A percentile compares a stretch with the other conserved stretches of the same genome.
Evolutionary conservation across 257 asterid genomes (phyloP).

Genomic region (Nicotiana knightiana): DNA sequence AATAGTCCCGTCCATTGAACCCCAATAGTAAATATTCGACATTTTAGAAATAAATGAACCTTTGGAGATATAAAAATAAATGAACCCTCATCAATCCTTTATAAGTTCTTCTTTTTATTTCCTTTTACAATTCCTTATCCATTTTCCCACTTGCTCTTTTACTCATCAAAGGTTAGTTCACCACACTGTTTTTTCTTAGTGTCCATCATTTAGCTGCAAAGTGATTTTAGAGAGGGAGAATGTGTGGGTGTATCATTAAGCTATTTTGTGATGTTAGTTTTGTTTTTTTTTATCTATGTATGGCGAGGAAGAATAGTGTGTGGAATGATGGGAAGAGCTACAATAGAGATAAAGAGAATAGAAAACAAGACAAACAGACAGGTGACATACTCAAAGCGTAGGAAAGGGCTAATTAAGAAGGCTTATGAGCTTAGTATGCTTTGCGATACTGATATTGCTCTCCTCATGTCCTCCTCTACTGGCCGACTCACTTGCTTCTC

Average conservation of each 20-base stretch:
- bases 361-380: neutral
- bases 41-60: neutral
- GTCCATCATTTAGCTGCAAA: neutral
- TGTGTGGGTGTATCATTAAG: neutral
- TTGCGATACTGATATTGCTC: neutral
- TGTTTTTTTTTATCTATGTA: neutral
- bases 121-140: neutral
- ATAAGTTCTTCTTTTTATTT: neutral
- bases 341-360: conserved; percentile 7
- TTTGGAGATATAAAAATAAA: neutral
- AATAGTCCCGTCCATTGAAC: neutral
- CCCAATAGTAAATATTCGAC: neutral
- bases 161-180: neutral
- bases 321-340: conserved; percentile 9
- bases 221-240: too few species aligned
- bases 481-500: neutral
- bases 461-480: neutral
- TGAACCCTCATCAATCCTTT: neutral
- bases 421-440: neutral
- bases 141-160: neutral
- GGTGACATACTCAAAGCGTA: conserved; percentile 5
- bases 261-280: neutral
- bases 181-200: neutral
- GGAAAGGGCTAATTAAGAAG: neutral
- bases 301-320: neutral